These are phyloP conservation scores for Didymosphaeria variabile DNA, from an alignment of 2,329 filamentous ascomycete genomes.

Conservation along the genomic window DNA sequence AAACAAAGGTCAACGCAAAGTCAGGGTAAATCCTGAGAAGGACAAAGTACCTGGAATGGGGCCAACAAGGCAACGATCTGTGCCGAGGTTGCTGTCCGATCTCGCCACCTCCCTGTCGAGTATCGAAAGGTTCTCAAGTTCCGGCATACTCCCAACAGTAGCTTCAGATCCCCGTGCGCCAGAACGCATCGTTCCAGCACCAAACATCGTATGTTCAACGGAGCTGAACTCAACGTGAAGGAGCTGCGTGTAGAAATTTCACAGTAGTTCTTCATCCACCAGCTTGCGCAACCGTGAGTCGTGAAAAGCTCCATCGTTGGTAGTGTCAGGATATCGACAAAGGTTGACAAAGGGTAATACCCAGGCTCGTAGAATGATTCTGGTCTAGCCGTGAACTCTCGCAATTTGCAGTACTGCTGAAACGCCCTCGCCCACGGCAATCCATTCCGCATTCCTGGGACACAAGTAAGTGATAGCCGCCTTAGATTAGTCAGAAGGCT, in stretches of 20 bases:
- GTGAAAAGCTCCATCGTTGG: background rate
- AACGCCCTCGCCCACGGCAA: background rate
- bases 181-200: background rate
- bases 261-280: background rate
- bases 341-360: background rate
- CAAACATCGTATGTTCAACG: background rate
- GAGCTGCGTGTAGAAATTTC: no score
- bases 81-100: background rate
- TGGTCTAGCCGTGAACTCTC: background rate
- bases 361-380: background rate
- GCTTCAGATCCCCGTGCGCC: background rate
- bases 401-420: background rate
- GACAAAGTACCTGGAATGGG: background rate
- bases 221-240: background rate
- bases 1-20: no score
- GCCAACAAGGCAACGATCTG: background rate
- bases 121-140: conserved; percentile 1
- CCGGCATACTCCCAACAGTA: background rate
- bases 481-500: conserved; percentile 12
- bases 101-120: background rate
- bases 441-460: background rate
- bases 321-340: background rate
- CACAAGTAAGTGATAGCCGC: background rate
- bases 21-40: background rate
- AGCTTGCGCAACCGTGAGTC: background rate